These are phyloP conservation scores for Schizophyllum commune DNA, from an alignment of 1,284 basidiomycete genomes.

Conservation along the genomic window DNA sequence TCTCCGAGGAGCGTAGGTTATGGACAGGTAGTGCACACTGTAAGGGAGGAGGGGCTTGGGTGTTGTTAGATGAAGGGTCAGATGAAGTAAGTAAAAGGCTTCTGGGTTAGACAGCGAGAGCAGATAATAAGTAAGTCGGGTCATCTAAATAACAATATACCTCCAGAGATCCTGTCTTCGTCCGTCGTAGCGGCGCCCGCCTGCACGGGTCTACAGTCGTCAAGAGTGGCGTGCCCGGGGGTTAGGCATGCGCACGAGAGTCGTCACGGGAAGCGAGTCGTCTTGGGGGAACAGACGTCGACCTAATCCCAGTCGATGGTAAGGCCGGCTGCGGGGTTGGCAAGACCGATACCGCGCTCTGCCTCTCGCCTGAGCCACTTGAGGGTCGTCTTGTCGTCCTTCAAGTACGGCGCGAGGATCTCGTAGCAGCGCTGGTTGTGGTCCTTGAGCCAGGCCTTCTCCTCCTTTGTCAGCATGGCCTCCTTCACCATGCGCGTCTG, in stretches of 20 bases:
- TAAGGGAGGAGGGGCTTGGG: not conserved
- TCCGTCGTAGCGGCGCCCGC: not conserved
- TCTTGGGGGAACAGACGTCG: not conserved
- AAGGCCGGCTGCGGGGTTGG: slow-evolving; percentile 56
- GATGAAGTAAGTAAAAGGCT: no score
- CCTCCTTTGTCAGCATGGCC: slow-evolving; percentile 75
- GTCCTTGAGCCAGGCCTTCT: slow-evolving; percentile 88
- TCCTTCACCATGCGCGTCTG: slow-evolving; percentile 88
- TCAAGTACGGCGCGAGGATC: slow-evolving; percentile 65
- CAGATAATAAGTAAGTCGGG: not conserved
- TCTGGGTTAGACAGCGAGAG: not conserved
- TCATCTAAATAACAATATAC: not conserved
- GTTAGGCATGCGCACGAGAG: slow-evolving; percentile 3
- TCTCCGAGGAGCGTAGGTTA: not conserved
- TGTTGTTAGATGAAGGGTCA: no score
- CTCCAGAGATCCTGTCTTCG: not conserved
- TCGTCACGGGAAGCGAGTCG: not conserved
- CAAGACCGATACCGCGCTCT: slow-evolving; percentile 62
- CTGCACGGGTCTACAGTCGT: not conserved
- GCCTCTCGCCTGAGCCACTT: slow-evolving; percentile 78
- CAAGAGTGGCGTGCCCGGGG: not conserved
- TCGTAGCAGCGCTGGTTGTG: slow-evolving; percentile 80
- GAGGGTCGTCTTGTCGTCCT: slow-evolving; percentile 73
- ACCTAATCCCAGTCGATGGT: slow-evolving; percentile 68
- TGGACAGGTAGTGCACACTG: not conserved